Evolutionary conservation across 768 basidiomycete species (phyloP).

Genomic region (Mycena vitilis): DNA sequence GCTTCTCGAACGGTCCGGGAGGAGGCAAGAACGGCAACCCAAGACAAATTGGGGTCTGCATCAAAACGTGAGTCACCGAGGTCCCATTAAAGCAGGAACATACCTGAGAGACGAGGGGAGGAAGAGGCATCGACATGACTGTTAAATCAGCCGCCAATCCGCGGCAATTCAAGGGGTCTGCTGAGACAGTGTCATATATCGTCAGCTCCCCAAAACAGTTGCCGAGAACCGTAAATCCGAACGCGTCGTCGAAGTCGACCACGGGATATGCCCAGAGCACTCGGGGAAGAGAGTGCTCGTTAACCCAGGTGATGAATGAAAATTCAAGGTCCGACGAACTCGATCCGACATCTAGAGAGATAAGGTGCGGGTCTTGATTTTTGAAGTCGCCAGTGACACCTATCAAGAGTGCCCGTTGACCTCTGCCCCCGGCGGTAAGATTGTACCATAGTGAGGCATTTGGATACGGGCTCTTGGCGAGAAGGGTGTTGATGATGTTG

Average conservation of each 20-base stretch:
- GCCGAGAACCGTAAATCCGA: constrained; percentile 25
- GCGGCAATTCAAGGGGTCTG: not conserved
- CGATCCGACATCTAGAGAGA: not conserved
- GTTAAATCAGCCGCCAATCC: not conserved
- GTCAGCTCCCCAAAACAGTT: constrained; percentile 32
- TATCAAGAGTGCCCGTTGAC: constrained; percentile 5
- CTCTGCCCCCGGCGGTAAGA: not conserved
- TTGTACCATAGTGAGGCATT: not conserved
- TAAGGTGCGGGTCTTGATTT: not conserved
- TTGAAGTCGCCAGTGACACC: not conserved
- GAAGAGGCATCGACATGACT: too few relatives aligned
- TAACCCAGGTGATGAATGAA: not conserved
- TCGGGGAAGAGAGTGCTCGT: not conserved
- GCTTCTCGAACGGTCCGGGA: not conserved
- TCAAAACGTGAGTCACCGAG: not conserved
- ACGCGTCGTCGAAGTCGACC: constrained; percentile 24
- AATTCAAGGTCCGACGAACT: not conserved
- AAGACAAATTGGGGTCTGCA: not conserved
- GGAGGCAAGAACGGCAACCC: not conserved
- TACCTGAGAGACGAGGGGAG: not conserved
- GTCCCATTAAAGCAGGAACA: not conserved
- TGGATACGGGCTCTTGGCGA: not conserved
- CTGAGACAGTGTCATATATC: constrained; percentile 4
- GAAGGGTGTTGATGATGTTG: not conserved
- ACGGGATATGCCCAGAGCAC: constrained; percentile 23